phyloP scores from a whole-genome alignment of 306 rosid species.

The Sindora glabra region DNA sequence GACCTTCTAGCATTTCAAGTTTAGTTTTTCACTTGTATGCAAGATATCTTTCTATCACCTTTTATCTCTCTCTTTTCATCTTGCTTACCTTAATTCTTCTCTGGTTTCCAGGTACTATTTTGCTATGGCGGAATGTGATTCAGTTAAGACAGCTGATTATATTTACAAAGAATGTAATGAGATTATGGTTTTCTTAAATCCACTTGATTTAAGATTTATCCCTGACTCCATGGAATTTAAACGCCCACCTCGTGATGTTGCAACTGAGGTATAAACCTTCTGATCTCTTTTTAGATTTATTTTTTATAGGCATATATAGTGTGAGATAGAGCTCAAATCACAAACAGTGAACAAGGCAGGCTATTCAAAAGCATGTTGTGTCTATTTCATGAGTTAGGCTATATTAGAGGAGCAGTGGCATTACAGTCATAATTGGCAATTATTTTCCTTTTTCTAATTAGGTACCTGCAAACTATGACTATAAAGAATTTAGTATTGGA shows the following conservation, averaged over 20 bases:
- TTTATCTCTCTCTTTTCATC: too few species aligned
- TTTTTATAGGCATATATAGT: not conserved
- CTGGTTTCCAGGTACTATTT: slow-evolving; percentile 55
- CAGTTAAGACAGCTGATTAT: slow-evolving; percentile 62
- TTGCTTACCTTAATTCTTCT: not conserved
- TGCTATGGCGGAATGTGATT: slow-evolving; percentile 87
- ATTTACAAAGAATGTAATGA: slow-evolving; percentile 80
- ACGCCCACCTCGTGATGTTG: slow-evolving; percentile 64
- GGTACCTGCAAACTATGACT: slow-evolving; percentile 67
- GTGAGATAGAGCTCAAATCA: not conserved
- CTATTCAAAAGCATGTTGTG: not conserved
- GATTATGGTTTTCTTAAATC: slow-evolving; percentile 69
- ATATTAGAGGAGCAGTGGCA: not conserved
- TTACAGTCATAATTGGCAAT: not conserved
- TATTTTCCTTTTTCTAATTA: slow-evolving; percentile 19
- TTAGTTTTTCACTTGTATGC: not conserved
- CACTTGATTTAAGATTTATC: slow-evolving; percentile 84
- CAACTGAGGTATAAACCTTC: slow-evolving; percentile 56
- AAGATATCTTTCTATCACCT: too few species aligned
- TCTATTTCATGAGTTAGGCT: not conserved
- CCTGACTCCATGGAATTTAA: slow-evolving; percentile 75
- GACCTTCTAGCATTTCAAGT: too few species aligned
- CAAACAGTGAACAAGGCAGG: not conserved
- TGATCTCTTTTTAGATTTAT: not conserved
- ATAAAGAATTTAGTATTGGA: too few species aligned